Conservation (phyloP, 352 stramenopile species). For the Phytophthora pinifolia region DNA sequence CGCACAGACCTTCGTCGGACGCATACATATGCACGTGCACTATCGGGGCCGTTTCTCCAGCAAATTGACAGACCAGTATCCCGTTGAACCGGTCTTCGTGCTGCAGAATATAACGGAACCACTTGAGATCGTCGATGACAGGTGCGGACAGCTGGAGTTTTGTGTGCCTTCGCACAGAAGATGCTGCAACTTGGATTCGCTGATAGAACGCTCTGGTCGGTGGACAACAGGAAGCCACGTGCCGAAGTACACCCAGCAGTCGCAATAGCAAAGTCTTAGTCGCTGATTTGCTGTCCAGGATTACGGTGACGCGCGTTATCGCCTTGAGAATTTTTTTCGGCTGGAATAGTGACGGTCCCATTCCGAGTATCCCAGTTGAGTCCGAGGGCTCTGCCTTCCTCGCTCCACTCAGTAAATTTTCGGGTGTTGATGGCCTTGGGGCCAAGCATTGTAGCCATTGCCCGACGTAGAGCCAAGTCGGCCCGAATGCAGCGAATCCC, state of each 20-base stretch:
- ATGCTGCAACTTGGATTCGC: neutral
- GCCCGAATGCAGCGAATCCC: neutral
- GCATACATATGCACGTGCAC: conserved; percentile 8
- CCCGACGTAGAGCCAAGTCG: conserved; percentile 1
- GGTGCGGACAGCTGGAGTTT: neutral
- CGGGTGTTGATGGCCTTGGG: neutral
- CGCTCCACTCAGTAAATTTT: neutral
- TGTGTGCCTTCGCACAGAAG: neutral
- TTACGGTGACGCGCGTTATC: neutral
- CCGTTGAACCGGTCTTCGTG: neutral
- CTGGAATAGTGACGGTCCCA: neutral
- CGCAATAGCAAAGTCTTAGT: neutral
- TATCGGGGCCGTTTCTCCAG: neutral
- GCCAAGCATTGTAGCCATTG: conserved; percentile 4
- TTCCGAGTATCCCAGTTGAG: too few relatives aligned
- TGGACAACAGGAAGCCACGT: neutral
- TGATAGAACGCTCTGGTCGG: neutral
- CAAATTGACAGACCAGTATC: neutral
- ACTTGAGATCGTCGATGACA: neutral
- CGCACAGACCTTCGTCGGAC: neutral
- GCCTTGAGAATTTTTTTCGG: neutral
- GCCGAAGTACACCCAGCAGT: neutral
- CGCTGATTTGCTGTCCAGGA: neutral
- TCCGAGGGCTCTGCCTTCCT: neutral
- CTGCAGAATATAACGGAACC: neutral